Evolutionary conservation across 176 grass and related monocot species (phyloP).

Genomic region (Bothriochloa decipiens): DNA sequence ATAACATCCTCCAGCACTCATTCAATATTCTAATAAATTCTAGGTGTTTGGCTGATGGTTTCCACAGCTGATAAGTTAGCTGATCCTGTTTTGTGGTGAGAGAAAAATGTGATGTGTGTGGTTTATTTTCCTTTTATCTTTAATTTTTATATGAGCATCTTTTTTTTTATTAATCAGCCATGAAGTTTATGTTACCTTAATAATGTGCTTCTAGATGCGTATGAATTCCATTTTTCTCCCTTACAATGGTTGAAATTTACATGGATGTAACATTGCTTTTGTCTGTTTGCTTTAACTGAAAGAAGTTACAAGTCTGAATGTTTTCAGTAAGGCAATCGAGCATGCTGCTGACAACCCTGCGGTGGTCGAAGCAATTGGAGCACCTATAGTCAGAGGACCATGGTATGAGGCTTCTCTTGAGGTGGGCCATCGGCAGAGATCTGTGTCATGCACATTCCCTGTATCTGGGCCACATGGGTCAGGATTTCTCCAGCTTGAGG

Average conservation of each 20-base stretch:
- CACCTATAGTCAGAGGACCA: slow-evolving; percentile 78
- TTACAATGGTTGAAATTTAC: background rate
- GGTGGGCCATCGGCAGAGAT: slow-evolving; percentile 65
- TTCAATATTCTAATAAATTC: background rate
- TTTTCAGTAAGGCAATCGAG: slow-evolving; percentile 78
- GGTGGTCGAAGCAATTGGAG: slow-evolving; percentile 67
- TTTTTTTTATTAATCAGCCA: slow-evolving; percentile 16
- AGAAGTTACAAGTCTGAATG: slow-evolving; percentile 16
- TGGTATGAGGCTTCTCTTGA: slow-evolving; percentile 86
- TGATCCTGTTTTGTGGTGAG: too few species aligned
- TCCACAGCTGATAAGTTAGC: too few species aligned
- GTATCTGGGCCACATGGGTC: slow-evolving; percentile 83
- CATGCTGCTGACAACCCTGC: slow-evolving; percentile 60
- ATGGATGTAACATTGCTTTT: background rate
- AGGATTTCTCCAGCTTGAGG: slow-evolving; percentile 71
- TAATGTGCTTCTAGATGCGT: background rate
- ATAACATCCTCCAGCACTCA: background rate
- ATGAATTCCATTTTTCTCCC: background rate
- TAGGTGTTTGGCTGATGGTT: too few species aligned
- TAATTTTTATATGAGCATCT: background rate
- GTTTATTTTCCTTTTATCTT: background rate
- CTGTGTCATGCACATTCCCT: slow-evolving; percentile 87
- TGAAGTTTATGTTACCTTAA: background rate
- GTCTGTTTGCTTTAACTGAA: background rate
- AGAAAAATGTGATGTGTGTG: too few species aligned